Evolutionary conservation across 2,329 filamentous ascomycete species (phyloP), one percentile per base, ranked within the genome.

Genomic region (Beauveria medogensis): DNA sequence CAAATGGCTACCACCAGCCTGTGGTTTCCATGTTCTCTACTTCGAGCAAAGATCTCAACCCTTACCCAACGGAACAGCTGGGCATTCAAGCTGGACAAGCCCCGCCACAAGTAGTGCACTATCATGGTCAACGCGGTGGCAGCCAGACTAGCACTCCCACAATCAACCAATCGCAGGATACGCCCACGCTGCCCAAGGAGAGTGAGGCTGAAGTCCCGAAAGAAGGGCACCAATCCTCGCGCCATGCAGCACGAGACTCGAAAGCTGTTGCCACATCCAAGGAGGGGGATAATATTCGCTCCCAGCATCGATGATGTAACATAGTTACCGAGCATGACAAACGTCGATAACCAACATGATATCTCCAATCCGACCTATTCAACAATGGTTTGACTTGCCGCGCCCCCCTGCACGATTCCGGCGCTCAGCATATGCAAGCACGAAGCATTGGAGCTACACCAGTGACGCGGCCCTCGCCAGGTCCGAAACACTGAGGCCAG

Each of bases 1-100:
- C 80, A 54, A 87, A 87, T 70, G 85, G 84, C n/a, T 88, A 88
- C 67, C 84, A 86, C 68, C 84, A 87, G 69, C 85, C 86, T 5
- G 77, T 88, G 24, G 82, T 88, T 48, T 88, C 85, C 50, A 86
- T 84, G 24, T 89, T 89, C 67, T 88, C 85, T 41, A 89, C 86
- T 2, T 88, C 85, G 10, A 88, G 85, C 72, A 86, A 86, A 70
- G 86, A 89, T 68, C 74, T 89, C 37, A 83, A 88, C 67, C 86
- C 82, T 0, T 88, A 88, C 67, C 85, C 86, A 5, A 86, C 84
- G 30, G 83, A 88, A 66, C 77, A 87, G 55, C 73, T 88, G 5
- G 85, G 84, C 18, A 80, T 82, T 2, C 82, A 86, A 65, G 81
- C 81, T 44, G 84, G 84, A 18, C 84, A 87, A 69, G 77, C 80